A percentile compares a stretch with the other conserved stretches of the same genome.
Conservation (phyloP, 257 asterid species). For the Gentiana straminea region DNA sequence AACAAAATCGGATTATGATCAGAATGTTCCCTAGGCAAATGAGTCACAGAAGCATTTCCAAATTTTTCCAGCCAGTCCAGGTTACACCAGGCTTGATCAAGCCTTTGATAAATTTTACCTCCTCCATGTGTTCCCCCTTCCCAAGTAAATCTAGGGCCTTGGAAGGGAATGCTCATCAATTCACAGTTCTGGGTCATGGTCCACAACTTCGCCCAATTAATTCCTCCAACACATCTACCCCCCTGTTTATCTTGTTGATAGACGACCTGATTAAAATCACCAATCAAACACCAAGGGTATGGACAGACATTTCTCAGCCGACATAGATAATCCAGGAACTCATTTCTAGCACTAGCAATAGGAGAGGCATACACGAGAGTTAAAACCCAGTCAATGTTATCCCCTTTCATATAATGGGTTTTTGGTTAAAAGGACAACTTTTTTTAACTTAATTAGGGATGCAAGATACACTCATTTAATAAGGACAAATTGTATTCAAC, state of each 20-base stretch:
- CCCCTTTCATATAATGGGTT: too few relatives aligned
- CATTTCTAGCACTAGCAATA: too few relatives aligned
- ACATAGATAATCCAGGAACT: too few relatives aligned
- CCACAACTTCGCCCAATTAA: neutral
- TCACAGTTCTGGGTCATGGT: neutral
- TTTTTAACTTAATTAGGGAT: too few relatives aligned
- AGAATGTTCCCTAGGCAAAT: neutral
- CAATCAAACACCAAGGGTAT: neutral
- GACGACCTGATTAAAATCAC: neutral
- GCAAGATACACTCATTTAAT: too few relatives aligned
- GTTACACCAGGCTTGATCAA: neutral
- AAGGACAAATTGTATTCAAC: too few relatives aligned
- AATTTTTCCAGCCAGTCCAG: neutral
- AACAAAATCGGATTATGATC: neutral
- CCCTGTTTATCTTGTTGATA: neutral
- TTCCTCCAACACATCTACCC: neutral
- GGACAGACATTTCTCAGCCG: too few relatives aligned
- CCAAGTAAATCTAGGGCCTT: neutral
- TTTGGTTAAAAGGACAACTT: too few relatives aligned
- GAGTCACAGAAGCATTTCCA: neutral
- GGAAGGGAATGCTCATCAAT: neutral
- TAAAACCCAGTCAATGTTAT: too few relatives aligned
- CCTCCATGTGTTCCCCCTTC: neutral
- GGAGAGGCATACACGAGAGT: too few relatives aligned
- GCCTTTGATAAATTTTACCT: neutral